A percentile compares a stretch with the other conserved stretches of the same genome.
Conservation (phyloP, 2,329 filamentous ascomycete genomes). For the Dothistroma septosporum region DNA sequence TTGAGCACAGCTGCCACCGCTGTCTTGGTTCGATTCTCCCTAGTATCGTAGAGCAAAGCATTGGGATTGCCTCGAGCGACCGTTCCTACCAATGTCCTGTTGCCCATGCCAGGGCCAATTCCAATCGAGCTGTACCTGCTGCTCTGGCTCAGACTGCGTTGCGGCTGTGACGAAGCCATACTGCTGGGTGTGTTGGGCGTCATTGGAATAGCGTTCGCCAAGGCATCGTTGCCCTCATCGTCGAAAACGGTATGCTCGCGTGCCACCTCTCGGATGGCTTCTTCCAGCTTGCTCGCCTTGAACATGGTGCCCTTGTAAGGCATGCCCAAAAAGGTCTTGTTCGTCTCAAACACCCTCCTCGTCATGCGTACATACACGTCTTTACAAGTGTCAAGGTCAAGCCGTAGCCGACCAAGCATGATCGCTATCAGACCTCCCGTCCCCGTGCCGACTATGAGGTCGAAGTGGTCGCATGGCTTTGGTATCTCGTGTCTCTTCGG, state of each 20-base stretch:
- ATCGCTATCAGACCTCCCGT: slow-evolving; percentile 90
- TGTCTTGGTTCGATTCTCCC: slow-evolving; percentile 68
- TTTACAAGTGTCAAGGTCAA: slow-evolving; percentile 95
- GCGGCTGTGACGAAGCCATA: slow-evolving; percentile 38
- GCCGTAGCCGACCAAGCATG: slow-evolving; percentile 72
- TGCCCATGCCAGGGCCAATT: slow-evolving; percentile 54
- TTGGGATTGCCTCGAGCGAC: slow-evolving; percentile 74
- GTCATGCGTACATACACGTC: slow-evolving; percentile 95
- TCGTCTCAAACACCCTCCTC: slow-evolving; percentile 89
- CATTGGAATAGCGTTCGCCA: slow-evolving; percentile 47
- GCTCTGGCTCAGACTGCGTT: slow-evolving; percentile 70
- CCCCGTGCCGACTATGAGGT: slow-evolving; percentile 91
- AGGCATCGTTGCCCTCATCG: slow-evolving; percentile 73
- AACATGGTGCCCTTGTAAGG: slow-evolving; percentile 92
- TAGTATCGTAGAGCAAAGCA: slow-evolving; percentile 78
- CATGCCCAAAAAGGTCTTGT: slow-evolving; percentile 95
- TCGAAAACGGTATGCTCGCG: slow-evolving; percentile 73
- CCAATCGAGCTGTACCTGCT: slow-evolving; percentile 78
- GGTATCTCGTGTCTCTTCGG: slow-evolving; percentile 89
- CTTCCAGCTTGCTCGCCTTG: slow-evolving; percentile 92
- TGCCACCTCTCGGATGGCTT: slow-evolving; percentile 71
- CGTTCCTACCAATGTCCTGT: slow-evolving; percentile 46
- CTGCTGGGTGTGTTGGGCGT: slow-evolving; percentile 45
- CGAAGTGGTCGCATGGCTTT: slow-evolving; percentile 97
- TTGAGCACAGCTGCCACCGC: slow-evolving; percentile 89